A percentile compares a stretch with the other conserved stretches of the same genome.
Conservation (phyloP, 768 basidiomycete genomes). For the Amanita fuliginea region DNA sequence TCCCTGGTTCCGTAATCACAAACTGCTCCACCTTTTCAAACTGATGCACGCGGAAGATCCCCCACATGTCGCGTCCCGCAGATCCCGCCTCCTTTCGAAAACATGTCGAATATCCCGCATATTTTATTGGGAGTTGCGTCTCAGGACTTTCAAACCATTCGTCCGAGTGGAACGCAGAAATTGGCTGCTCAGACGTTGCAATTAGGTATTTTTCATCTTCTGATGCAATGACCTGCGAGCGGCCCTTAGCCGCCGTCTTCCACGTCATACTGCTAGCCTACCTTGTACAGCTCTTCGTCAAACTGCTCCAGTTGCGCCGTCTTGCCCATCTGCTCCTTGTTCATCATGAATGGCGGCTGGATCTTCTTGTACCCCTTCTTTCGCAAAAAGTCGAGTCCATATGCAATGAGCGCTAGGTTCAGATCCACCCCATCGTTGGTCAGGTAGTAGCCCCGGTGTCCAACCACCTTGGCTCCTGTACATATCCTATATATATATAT, state of each 20-base stretch:
- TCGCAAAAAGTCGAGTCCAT: conserved; percentile 89
- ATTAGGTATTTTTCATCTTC: conserved; percentile 99
- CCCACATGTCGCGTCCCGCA: conserved; percentile 98
- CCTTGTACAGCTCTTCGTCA: conserved; percentile 98
- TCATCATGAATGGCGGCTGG: conserved; percentile 98
- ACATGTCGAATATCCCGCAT: conserved; percentile 86
- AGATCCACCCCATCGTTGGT: conserved; percentile 94
- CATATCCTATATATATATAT: not conserved
- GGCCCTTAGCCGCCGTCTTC: not conserved
- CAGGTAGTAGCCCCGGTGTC: conserved; percentile 95
- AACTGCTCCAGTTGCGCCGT: conserved; percentile 98
- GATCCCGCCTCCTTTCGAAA: conserved; percentile 99
- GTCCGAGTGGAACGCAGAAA: conserved; percentile 90
- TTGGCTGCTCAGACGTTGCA: conserved; percentile 97
- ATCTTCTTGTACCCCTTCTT: conserved; percentile 82
- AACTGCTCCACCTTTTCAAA: conserved; percentile 99
- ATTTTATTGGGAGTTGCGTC: conserved; percentile 84
- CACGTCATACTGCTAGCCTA: conserved; percentile 15
- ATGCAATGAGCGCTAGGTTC: conserved; percentile 91
- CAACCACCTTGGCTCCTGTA: conserved; percentile 80
- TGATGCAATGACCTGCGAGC: conserved; percentile 60
- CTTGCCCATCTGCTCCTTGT: conserved; percentile 94
- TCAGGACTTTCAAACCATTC: conserved; percentile 97
- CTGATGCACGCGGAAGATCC: conserved; percentile 99
- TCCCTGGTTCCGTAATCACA: conserved; percentile 86